Evolutionary conservation across 495 filamentous ascomycete genomes (phyloP).

Genomic region (Thozetella sp.): DNA sequence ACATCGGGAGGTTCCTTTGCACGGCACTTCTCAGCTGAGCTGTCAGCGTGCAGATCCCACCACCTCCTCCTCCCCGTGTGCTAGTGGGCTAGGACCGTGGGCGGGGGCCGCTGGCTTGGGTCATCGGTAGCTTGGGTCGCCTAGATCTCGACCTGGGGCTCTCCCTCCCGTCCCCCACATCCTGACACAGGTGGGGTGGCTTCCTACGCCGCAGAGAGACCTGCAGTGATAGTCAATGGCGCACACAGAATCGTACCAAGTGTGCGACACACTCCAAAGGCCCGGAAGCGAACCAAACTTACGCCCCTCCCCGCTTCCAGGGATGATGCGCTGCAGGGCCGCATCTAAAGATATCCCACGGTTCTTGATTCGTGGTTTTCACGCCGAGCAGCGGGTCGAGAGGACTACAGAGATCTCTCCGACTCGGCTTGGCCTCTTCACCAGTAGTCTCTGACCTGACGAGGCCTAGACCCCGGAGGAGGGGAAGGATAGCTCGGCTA

Average conservation of each 20-base stretch:
- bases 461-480: not conserved
- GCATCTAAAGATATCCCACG: conserved; percentile 2
- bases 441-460: not conserved
- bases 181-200: not conserved
- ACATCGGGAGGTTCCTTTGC: no score
- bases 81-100: no score
- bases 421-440: not conserved
- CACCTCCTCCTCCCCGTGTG: no score
- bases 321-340: not conserved
- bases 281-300: not conserved
- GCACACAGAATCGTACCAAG: not conserved
- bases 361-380: not conserved
- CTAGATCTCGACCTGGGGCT: not conserved
- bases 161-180: not conserved
- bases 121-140: not conserved
- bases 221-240: not conserved
- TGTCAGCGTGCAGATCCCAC: no score
- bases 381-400: not conserved
- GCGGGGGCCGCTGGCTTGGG: not conserved
- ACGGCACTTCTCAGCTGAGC: no score
- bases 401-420: not conserved
- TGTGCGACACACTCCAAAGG: not conserved
- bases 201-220: not conserved
- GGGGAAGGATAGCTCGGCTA: not conserved
- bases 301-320: not conserved